Evolutionary conservation across 23 red algal genomes (phyloP), one percentile per base, ranked within the genome.

Genomic region (Chondrus crispus): DNA sequence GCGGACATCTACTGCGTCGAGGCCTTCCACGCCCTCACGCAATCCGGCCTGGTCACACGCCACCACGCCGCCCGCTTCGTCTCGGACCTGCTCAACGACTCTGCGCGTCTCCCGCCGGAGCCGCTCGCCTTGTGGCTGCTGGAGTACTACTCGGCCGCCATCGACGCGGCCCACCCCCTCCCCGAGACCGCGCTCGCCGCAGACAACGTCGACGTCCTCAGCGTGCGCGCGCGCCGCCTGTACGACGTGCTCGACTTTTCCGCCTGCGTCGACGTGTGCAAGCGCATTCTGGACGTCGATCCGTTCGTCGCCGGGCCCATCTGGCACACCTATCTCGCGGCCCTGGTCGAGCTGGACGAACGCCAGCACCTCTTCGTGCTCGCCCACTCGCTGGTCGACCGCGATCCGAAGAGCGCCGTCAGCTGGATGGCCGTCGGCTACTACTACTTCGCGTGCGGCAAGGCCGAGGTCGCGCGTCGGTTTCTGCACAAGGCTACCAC

Each of bases 401-500:
- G 55, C 5, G 85, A 58, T 49, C 92, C 95, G 7, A 79, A 87
- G 11, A 39, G 44, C 19, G 85, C 87, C 5, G 38, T 84, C 22
- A 83, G 53, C 51, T 98, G 96, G 96, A 60, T 92, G 51, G 96
- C 93, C 7, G 96, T 98, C 5, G 96, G 70, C 3, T 92, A 93
- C 50, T 95, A 98, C 69, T 98, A 98, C 80, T 87, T 93, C 19
- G 76, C 69, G 35, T 69, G 68, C 80, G 91, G 91, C 46, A 86
- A 95, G 79, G 81, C 82, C 37, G 93, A 89, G 46, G 20, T 84
- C 26, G 85, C 89, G 26, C 69, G 96, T 11, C 85, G 86, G 24
- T 98, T 94, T 62, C 87, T 98, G 14, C 91, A 86, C 18, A 98
- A 98, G 45, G 94, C 93, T 30, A 98, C 96, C 55, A 64, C 69